A percentile compares a stretch with the other conserved stretches of the same genome.
These are phyloP conservation scores for Eleusine indica DNA, from an alignment of 176 grass and related monocot species.

Conservation along the genomic window DNA sequence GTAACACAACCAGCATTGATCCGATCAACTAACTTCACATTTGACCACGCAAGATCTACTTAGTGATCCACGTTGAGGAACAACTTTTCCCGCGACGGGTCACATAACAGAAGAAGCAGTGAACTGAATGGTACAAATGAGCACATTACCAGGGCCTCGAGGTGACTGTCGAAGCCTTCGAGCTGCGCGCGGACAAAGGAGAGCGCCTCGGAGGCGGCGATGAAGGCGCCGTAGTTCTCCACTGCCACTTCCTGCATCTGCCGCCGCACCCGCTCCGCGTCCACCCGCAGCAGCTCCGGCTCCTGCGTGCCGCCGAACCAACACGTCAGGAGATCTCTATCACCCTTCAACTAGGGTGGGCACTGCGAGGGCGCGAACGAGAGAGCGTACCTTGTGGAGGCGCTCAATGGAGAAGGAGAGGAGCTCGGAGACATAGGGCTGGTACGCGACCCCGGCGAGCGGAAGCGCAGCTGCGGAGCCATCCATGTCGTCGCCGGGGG, in stretches of 20 bases:
- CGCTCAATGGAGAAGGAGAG: conserved; percentile 99
- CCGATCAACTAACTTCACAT: conserved; percentile 12
- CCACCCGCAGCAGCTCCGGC: conserved; percentile 94
- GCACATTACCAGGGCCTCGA: conserved; percentile 78
- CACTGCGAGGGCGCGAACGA: not conserved
- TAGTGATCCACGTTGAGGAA: not conserved
- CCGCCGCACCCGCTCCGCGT: conserved; percentile 92
- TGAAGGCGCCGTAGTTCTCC: conserved; percentile 94
- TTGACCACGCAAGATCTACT: conserved; percentile 8
- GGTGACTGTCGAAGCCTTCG: conserved; percentile 86
- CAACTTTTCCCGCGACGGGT: not conserved
- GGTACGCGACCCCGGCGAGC: conserved; percentile 59
- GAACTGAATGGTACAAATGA: not conserved
- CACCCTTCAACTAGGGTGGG: not conserved
- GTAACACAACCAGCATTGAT: not conserved
- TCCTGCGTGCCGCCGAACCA: conserved; percentile 59
- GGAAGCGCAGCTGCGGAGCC: conserved; percentile 41
- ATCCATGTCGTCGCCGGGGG: conserved; percentile 22
- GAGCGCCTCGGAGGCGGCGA: conserved; percentile 87
- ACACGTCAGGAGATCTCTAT: not conserved
- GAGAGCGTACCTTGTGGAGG: conserved; percentile 74
- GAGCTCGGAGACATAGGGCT: conserved; percentile 98
- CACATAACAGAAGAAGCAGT: not conserved
- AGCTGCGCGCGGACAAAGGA: conserved; percentile 90
- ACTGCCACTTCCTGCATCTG: conserved; percentile 99